Evolutionary conservation across 1,139 yeast species (phyloP).

Genomic region (Petasospora fabianii): DNA sequence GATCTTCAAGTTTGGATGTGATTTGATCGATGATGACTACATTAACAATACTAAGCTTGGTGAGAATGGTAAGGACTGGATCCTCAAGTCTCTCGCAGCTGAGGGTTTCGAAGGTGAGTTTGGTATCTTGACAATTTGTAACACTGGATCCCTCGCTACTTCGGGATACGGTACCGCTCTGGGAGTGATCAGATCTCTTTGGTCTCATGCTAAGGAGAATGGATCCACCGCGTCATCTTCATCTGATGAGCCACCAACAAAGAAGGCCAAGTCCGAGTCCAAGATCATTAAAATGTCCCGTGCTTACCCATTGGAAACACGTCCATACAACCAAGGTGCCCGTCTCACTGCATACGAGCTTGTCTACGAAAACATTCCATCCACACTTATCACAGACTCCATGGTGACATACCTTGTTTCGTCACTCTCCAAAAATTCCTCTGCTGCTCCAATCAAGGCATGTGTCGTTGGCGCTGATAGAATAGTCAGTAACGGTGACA

Average conservation of each 20-base stretch:
- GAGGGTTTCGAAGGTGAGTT: conserved; percentile 62
- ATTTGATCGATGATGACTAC: conserved; percentile 71
- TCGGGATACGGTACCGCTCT: conserved; percentile 97
- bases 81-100: conserved; percentile 41
- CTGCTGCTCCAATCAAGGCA: conserved; percentile 59
- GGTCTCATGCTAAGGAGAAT: conserved; percentile 37
- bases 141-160: conserved; percentile 89
- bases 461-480: conserved; percentile 99
- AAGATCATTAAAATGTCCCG: conserved; percentile 39
- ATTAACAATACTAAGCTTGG: conserved; percentile 76
- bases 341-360: conserved; percentile 89
- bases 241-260: conserved; percentile 26
- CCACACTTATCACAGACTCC: conserved; percentile 84
- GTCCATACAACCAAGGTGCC: conserved; percentile 97
- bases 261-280: conserved; percentile 27
- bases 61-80: conserved; percentile 72
- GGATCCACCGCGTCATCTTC: conserved; percentile 4
- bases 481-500: conserved; percentile 86
- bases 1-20: conserved; percentile 50
- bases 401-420: conserved; percentile 79
- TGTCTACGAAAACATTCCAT: conserved; percentile 79
- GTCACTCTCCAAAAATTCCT: conserved; percentile 26
- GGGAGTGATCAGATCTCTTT: conserved; percentile 79
- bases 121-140: conserved; percentile 81
- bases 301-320: conserved; percentile 86